These are phyloP conservation scores for Staphylotrichum longicolle DNA, from an alignment of 495 filamentous ascomycete genomes.

Conservation along the genomic window DNA sequence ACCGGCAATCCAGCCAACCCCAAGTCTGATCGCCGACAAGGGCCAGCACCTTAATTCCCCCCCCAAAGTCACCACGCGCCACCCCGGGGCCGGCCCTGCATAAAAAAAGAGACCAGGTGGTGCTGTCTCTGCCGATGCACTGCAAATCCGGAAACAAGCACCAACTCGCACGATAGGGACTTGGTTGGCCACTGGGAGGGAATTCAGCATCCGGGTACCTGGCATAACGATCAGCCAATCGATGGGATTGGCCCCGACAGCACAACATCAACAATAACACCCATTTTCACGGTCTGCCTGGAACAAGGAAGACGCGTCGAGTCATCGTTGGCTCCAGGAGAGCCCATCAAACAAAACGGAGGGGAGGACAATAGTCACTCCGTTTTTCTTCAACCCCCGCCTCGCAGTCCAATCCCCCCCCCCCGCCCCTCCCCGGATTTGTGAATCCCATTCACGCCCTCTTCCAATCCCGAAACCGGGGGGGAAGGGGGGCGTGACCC, in stretches of 20 bases:
- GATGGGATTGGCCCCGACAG: neutral
- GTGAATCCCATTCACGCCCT: neutral
- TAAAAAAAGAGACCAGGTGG: neutral
- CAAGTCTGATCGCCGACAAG: conserved; percentile 24
- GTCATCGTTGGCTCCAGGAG: no score
- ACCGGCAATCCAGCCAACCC: conserved; percentile 7
- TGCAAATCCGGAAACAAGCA: neutral
- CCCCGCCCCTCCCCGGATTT: neutral
- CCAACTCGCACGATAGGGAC: neutral
- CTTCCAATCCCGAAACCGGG: conserved; percentile 1
- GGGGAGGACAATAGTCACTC: no score
- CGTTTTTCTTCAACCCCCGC: neutral
- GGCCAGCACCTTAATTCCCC: conserved; percentile 10
- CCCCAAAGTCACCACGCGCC: neutral
- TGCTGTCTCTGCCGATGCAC: conserved; percentile 4
- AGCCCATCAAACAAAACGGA: no score
- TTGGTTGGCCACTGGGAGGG: conserved; percentile 2
- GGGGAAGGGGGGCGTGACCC: neutral
- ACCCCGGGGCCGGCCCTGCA: conserved; percentile 1
- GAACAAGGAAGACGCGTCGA: neutral
- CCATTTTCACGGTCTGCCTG: neutral
- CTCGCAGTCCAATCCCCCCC: neutral
- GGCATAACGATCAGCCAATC: conserved; percentile 5
- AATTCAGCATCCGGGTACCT: conserved; percentile 4
- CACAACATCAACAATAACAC: conserved; percentile 2